Evolutionary conservation across 495 filamentous ascomycete genomes (phyloP).

Genomic region (Lasiosphaeria miniovina): DNA sequence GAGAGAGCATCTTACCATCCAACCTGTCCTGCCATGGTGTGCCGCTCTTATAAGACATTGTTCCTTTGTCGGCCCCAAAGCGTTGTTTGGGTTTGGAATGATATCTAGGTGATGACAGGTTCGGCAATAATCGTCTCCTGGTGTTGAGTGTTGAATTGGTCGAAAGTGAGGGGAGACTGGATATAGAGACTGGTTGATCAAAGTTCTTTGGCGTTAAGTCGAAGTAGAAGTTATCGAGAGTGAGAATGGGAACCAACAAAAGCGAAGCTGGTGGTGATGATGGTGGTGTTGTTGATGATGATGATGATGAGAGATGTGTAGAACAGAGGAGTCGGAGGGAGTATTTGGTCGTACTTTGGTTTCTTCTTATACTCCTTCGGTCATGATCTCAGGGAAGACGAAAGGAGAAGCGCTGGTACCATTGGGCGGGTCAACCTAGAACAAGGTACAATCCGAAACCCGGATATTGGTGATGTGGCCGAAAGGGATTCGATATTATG

Average conservation of each 20-base stretch:
- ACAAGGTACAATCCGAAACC: not conserved
- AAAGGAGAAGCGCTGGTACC: conserved; percentile 1
- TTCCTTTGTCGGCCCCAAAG: not conserved
- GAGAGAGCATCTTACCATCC: conserved; percentile 12
- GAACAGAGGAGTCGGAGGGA: not conserved
- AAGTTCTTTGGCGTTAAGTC: no score
- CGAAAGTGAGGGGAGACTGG: no score
- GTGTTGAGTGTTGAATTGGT: no score
- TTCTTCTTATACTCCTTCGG: conserved; percentile 15
- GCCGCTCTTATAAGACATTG: conserved; percentile 19
- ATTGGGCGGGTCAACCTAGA: conserved; percentile 1
- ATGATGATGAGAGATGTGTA: conserved; percentile 1
- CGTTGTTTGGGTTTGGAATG: not conserved
- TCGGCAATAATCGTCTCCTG: no score
- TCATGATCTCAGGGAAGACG: not conserved
- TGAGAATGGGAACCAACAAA: not conserved
- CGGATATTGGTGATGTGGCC: conserved; percentile 36
- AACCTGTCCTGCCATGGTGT: conserved; percentile 30
- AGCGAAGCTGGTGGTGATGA: not conserved
- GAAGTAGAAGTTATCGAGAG: no score
- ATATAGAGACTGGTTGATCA: no score
- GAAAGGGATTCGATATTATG: conserved; percentile 39
- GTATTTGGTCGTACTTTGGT: not conserved
- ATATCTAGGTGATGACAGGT: no score
- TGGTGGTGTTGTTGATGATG: not conserved